A percentile compares a stretch with the other conserved stretches of the same genome.
These are phyloP conservation scores for Aspergillus calidoustus DNA, from an alignment of 2,329 filamentous ascomycete genomes.

Conservation along the genomic window DNA sequence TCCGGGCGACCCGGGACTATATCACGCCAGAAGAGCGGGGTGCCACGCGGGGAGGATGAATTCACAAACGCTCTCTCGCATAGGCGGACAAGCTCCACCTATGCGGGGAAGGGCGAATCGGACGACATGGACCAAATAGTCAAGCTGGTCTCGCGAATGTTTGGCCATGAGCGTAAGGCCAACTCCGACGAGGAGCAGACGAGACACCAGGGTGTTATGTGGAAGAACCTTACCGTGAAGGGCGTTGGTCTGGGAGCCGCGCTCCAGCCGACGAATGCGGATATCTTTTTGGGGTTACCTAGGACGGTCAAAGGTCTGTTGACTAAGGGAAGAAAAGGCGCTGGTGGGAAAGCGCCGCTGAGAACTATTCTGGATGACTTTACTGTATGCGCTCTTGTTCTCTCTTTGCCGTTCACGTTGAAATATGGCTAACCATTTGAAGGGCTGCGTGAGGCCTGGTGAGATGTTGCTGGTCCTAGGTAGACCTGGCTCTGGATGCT, in stretches of 20 bases:
- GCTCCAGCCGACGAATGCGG: constrained; percentile 60
- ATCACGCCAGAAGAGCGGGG: not conserved
- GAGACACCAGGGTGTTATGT: constrained; percentile 70
- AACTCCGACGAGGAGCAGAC: constrained; percentile 73
- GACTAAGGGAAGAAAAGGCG: constrained; percentile 36
- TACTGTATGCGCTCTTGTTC: constrained; percentile 42
- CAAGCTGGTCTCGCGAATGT: constrained; percentile 70
- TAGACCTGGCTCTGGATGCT: constrained; percentile 61
- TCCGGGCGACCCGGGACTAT: constrained; percentile 11
- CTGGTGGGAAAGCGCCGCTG: constrained; percentile 49
- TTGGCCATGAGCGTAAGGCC: constrained; percentile 66
- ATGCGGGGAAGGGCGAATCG: constrained; percentile 20
- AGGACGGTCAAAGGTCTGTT: constrained; percentile 53
- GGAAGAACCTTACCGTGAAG: constrained; percentile 71
- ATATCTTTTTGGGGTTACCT: constrained; percentile 58
- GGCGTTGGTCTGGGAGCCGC: constrained; percentile 70
- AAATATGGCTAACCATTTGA: not conserved
- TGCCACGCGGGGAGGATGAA: constrained; percentile 22
- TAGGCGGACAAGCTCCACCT: constrained; percentile 31
- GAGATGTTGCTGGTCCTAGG: constrained; percentile 49
- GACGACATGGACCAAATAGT: constrained; percentile 40
- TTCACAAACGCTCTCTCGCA: constrained; percentile 31
- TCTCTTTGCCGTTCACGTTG: not conserved
- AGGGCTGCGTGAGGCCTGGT: constrained; percentile 48
- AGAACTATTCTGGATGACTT: constrained; percentile 70